Evolutionary conservation across 164 flowering plant genomes (phyloP).

Genomic region (Hamamelis virginiana): DNA sequence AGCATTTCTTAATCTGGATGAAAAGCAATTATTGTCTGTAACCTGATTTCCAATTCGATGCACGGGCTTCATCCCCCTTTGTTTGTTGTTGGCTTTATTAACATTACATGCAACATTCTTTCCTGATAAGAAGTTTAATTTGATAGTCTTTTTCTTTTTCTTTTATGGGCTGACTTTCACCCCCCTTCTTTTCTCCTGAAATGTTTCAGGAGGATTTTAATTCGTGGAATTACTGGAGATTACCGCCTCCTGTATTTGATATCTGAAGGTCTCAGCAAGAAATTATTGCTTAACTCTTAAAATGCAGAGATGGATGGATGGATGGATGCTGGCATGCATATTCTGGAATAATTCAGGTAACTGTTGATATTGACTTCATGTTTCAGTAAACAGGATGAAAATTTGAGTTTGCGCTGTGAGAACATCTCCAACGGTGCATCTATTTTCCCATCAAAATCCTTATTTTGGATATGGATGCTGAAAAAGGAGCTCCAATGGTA

Average conservation of each 20-base stretch:
- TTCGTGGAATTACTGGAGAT: constrained; percentile 90
- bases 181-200: neutral
- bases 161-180: neutral
- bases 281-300: constrained; percentile 5
- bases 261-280: constrained; percentile 31
- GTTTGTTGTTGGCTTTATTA: too few species aligned
- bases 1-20: neutral
- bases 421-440: too few species aligned
- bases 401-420: too few species aligned
- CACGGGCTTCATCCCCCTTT: too few species aligned
- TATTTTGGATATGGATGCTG: too few species aligned
- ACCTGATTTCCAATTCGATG: too few species aligned
- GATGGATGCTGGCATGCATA: constrained; percentile 6
- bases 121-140: neutral
- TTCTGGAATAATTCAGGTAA: constrained; percentile 20
- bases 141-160: neutral
- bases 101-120: too few species aligned
- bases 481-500: too few species aligned
- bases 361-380: neutral
- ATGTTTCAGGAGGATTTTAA: constrained; percentile 83
- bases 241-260: constrained; percentile 55
- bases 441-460: too few species aligned
- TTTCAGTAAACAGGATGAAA: neutral
- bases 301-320: constrained; percentile 8
- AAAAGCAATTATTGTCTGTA: neutral